Evolutionary conservation across 2,329 filamentous ascomycete species (phyloP), one percentile per base, ranked within the genome.

Genomic region (Fusarium circinatum): DNA sequence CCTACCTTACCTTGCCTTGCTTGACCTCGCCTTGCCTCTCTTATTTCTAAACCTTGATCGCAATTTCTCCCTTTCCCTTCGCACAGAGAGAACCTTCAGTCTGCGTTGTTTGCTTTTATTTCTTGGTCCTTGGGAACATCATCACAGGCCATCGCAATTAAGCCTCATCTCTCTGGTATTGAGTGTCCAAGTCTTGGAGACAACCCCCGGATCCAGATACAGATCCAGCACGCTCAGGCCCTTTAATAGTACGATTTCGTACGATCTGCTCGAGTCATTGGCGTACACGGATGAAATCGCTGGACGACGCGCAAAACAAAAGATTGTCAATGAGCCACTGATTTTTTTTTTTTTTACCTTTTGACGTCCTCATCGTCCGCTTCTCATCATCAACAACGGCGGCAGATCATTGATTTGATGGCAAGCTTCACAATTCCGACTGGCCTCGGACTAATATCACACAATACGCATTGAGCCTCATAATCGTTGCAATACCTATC

Each of bases 1-100:
- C 52, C 56, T 52, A 66, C 45, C 24, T 47, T 47, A 26, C 24
- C 44, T 45, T 44, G 6, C 42, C 48, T 41, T 65, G 44, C 41
- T 41, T 65, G 44, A 59, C n/a, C 48, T 42, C 54, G 45, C 62
- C 62, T 67, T 67, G 62, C 45, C 32, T 67, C 45, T 67, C 39
- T 66, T 44, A n/a, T 65, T 66, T 44, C 20, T 56, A 30, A 58
- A 65, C 65, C 60, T 70, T 70, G 52, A 64, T 59, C 39, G 51
- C 42, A 70, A 70, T 70, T 70, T 70, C 68, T 70, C 68, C 68
- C 41, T 70, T 61, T 34, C 34, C 20, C 30, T 44, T 39, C 30
- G 20, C 47, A 47, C 42, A 20, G 39, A 57, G 36, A 48, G 24
- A 44, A 57, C 41, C 51, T 38, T 39, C 20, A 56, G 26, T 36